Conservation (phyloP, 1,284 basidiomycete species). For the Trichosporon ovoides region DNA sequence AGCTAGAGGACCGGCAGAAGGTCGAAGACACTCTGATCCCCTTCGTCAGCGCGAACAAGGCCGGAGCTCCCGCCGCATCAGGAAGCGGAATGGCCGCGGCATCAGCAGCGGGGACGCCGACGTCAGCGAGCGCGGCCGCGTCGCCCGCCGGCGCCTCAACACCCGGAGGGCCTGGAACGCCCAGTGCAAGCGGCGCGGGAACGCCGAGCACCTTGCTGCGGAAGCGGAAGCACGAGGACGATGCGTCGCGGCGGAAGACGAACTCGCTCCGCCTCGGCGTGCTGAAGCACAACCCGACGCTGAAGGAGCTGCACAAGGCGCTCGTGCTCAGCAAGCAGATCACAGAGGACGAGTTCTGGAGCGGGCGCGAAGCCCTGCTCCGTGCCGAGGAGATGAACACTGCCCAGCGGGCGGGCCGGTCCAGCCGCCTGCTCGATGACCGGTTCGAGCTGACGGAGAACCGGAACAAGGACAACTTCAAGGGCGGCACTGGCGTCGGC, state of each 20-base stretch:
- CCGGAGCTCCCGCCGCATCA: conserved; percentile 11
- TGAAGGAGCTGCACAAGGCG: conserved; percentile 72
- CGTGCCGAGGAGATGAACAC: conserved; percentile 60
- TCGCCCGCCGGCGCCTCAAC: background rate
- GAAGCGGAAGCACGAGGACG: conserved; percentile 19
- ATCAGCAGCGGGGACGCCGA: conserved; percentile 6
- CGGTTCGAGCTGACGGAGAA: conserved; percentile 62
- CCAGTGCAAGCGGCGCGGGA: conserved; percentile 9
- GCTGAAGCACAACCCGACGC: conserved; percentile 65
- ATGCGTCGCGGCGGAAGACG: conserved; percentile 39
- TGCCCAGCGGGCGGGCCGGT: conserved; percentile 69
- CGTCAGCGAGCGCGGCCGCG: conserved; percentile 10
- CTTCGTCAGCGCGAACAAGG: conserved; percentile 40
- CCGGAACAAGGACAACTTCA: conserved; percentile 27
- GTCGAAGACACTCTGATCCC: conserved; percentile 46
- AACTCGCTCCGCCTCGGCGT: conserved; percentile 62
- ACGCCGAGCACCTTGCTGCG: conserved; percentile 17
- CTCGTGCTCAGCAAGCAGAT: conserved; percentile 79
- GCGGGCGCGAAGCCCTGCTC: conserved; percentile 74
- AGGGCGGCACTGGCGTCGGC: conserved; percentile 42
- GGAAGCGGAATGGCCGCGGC: conserved; percentile 9
- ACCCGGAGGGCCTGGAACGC: conserved; percentile 13
- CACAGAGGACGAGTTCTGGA: conserved; percentile 90
- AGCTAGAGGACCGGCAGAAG: conserved; percentile 33
- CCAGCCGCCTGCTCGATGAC: conserved; percentile 82